Conservation (phyloP, 257 asterid genomes). For the Forsythia viridissima region DNA sequence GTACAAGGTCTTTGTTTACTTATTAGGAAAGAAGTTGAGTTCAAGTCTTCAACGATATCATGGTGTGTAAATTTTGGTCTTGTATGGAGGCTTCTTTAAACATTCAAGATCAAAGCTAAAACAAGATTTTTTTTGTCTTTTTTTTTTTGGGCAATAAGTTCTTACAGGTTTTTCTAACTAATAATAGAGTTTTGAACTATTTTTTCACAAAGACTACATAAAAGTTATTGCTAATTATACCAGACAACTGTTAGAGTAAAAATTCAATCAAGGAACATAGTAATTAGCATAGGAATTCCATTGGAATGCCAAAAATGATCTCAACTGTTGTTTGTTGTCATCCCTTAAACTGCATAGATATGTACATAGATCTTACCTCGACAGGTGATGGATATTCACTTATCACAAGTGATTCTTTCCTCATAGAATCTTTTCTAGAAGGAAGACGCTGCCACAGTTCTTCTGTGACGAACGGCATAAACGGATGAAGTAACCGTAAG, state of each 20-base stretch:
- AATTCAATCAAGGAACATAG: background rate
- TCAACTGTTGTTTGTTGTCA: background rate
- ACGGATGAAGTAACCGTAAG: constrained; percentile 85
- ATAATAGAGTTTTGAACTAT: no score
- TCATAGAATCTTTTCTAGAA: constrained; percentile 48
- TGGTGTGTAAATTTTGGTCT: background rate
- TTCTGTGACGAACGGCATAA: constrained; percentile 94
- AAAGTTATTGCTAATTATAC: no score
- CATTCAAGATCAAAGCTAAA: background rate
- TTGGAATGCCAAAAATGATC: background rate
- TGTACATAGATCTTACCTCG: constrained; percentile 48
- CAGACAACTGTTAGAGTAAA: background rate
- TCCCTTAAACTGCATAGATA: background rate
- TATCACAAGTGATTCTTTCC: constrained; percentile 80
- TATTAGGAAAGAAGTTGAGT: background rate
- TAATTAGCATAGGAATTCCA: background rate
- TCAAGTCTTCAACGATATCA: background rate
- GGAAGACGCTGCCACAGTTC: constrained; percentile 99
- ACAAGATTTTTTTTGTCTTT: background rate
- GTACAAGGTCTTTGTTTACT: background rate
- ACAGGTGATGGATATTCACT: constrained; percentile 77
- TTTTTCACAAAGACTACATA: no score
- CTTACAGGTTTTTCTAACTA: no score
- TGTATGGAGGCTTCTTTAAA: background rate
- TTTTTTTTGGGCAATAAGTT: background rate